Evolutionary conservation across 352 stramenopile species (phyloP).

Genomic region (Thraustochytrium striatum): DNA sequence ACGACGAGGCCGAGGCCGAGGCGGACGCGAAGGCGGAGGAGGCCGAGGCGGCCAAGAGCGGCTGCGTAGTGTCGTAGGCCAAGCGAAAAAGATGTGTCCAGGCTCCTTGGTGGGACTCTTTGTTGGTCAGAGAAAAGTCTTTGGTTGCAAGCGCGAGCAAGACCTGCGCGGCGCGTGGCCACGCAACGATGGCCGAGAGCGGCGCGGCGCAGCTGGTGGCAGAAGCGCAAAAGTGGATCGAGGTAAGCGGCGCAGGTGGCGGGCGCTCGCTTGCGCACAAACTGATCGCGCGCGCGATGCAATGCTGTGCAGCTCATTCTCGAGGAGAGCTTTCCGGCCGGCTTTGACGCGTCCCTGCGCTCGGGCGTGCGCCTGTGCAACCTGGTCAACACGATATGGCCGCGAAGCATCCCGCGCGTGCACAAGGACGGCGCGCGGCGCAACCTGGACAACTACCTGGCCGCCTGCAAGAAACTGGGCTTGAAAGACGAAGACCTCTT

Average conservation of each 20-base stretch:
- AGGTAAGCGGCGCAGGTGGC: constrained; percentile 1
- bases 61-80: background rate
- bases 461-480: constrained; percentile 2
- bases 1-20: no score
- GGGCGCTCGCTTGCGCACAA: background rate
- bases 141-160: no score
- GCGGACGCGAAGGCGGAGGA: background rate
- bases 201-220: background rate
- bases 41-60: background rate
- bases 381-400: constrained; percentile 37
- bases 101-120: no score
- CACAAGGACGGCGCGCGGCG: background rate
- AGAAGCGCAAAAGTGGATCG: constrained; percentile 16
- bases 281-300: background rate
- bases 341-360: constrained; percentile 20
- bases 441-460: constrained; percentile 30
- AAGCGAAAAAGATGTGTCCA: no score
- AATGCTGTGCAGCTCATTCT: constrained; percentile 3
- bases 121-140: no score
- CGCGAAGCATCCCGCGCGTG: background rate
- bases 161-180: no score
- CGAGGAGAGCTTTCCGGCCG: constrained; percentile 4
- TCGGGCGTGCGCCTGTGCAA: constrained; percentile 33
- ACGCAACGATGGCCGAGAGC: no score
- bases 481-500: constrained; percentile 6